Percentiles rank a stretch among this genome's conserved stretches.
Evolutionary conservation across 2,329 filamentous ascomycete genomes (phyloP).

Genomic region (Colletotrichum spaethianum): DNA sequence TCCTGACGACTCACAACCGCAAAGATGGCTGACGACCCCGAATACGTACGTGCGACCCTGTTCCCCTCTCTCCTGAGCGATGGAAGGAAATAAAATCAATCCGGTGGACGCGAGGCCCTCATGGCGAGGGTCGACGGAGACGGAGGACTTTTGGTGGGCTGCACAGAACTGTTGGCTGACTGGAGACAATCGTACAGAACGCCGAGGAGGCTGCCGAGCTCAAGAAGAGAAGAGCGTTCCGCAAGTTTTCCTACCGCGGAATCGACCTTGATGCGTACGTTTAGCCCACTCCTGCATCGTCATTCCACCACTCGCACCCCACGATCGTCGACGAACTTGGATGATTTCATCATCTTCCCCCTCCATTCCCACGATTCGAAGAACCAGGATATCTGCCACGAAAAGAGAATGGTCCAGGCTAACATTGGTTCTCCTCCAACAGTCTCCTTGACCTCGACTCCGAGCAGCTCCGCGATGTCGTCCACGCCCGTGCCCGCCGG

Average conservation of each 20-base stretch:
- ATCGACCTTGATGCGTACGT: slow-evolving; percentile 99
- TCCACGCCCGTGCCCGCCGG: slow-evolving; percentile 98
- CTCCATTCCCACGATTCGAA: slow-evolving; percentile 1
- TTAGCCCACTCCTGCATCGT: slow-evolving; percentile 47
- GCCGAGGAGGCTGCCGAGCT: slow-evolving; percentile 98
- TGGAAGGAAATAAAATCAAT: slow-evolving; percentile 18
- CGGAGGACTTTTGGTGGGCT: slow-evolving; percentile 10
- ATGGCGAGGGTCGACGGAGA: slow-evolving; percentile 23
- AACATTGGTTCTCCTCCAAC: slow-evolving; percentile 43
- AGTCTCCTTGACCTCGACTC: slow-evolving; percentile 99
- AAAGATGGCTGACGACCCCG: slow-evolving; percentile 83
- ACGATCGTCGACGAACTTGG: slow-evolving; percentile 2
- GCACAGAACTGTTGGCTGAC: slow-evolving; percentile 48
- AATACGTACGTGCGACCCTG: slow-evolving; percentile 79
- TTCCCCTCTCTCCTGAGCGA: slow-evolving; percentile 35
- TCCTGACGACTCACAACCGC: slow-evolving; percentile 59
- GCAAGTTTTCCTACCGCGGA: slow-evolving; percentile 99
- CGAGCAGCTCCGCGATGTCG: slow-evolving; percentile 98
- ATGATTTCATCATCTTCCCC: slow-evolving; percentile 9
- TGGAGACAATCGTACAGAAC: slow-evolving; percentile 72
- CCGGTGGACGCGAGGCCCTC: slow-evolving; percentile 9
- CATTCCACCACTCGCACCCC: slow-evolving; percentile 8
- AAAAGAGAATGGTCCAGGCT: slow-evolving; percentile 41
- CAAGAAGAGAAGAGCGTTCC: slow-evolving; percentile 99
- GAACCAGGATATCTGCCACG: slow-evolving; percentile 10